These are phyloP conservation scores for Pharnaceum exiguum DNA, from an alignment of 148 eudicot genomes.

Conservation along the genomic window DNA sequence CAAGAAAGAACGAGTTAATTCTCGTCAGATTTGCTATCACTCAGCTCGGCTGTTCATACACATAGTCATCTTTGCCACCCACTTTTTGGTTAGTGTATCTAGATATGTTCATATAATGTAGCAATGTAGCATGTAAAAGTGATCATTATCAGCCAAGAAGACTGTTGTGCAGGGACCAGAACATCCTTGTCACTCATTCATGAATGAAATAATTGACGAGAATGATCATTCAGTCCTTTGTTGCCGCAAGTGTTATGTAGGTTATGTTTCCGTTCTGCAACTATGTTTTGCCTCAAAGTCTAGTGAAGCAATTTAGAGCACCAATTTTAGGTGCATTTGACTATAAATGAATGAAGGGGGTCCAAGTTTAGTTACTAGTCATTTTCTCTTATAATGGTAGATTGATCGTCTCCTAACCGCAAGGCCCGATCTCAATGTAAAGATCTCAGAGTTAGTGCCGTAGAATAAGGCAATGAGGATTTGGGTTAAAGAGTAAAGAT, in stretches of 20 bases:
- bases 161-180: conserved; percentile 5
- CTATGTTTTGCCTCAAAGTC: not conserved
- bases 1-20: conserved; percentile 15
- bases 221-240: too few relatives aligned
- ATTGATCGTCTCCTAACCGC: too few relatives aligned
- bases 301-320: not conserved
- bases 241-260: too few relatives aligned
- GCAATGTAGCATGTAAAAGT: conserved; percentile 11
- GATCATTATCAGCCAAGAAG: conserved; percentile 10
- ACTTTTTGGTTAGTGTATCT: conserved; percentile 6
- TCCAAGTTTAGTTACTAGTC: conserved; percentile 3
- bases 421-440: too few relatives aligned
- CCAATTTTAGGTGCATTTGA: not conserved
- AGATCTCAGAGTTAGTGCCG: too few relatives aligned
- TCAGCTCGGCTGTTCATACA: conserved; percentile 3
- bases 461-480: too few relatives aligned
- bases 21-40: too few relatives aligned
- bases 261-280: not conserved
- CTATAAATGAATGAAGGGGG: not conserved
- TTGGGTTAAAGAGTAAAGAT: too few relatives aligned
- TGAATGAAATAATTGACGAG: conserved; percentile 5
- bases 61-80: not conserved
- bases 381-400: conserved; percentile 1
- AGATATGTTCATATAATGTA: conserved; percentile 18
- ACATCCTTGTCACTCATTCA: conserved; percentile 21